These are phyloP conservation scores for Phytomonas serpens DNA, from an alignment of 208 protist species.

Conservation along the genomic window DNA sequence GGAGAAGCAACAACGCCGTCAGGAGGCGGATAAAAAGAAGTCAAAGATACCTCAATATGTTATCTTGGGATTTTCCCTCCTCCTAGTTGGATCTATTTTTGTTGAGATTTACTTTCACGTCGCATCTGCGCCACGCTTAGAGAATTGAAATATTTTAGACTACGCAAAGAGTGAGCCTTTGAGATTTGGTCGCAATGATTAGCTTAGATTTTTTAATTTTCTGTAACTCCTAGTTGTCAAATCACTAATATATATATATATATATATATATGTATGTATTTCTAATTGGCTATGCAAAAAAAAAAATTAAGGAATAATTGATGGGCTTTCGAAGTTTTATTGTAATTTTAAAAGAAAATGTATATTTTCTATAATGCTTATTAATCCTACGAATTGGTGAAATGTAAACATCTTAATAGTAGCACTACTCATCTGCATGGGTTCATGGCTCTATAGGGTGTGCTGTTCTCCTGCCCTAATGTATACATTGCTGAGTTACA, in stretches of 20 bases:
- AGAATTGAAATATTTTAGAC: neutral
- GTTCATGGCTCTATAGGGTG: neutral
- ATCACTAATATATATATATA: constrained; percentile 7
- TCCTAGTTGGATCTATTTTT: constrained; percentile 58
- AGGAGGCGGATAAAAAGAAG: constrained; percentile 40
- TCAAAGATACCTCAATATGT: constrained; percentile 38
- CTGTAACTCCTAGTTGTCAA: neutral
- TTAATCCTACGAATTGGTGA: neutral
- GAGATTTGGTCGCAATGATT: neutral
- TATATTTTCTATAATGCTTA: neutral
- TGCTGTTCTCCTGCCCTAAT: neutral
- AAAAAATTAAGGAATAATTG: neutral
- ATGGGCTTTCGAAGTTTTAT: neutral
- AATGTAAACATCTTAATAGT: neutral
- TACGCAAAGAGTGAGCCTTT: neutral
- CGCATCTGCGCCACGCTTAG: constrained; percentile 52
- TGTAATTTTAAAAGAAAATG: neutral
- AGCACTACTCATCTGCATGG: neutral
- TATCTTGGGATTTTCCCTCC: constrained; percentile 43
- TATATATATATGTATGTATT: constrained; percentile 7
- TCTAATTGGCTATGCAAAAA: neutral
- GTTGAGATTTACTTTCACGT: constrained; percentile 74
- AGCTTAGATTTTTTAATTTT: neutral
- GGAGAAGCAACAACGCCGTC: constrained; percentile 37
- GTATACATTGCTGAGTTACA: neutral